Evolutionary conservation across 306 rosid genomes (phyloP).

Genomic region (Macrotyloma uniflorum): DNA sequence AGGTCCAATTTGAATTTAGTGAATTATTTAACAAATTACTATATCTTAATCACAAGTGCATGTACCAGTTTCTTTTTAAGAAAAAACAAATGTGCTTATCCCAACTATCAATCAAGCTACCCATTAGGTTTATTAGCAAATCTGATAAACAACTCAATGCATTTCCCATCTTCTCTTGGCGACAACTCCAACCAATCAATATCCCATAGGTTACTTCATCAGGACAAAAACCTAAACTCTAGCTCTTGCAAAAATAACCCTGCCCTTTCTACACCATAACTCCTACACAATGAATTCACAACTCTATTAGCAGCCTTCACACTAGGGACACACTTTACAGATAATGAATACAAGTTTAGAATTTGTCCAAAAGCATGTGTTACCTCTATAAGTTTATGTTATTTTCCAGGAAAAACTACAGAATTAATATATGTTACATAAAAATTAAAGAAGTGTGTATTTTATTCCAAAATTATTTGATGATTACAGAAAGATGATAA

Average conservation of each 20-base stretch:
- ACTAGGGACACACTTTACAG: conserved; percentile 58
- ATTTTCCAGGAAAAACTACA: neutral
- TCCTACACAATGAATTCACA: conserved; percentile 57
- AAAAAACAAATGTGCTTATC: no score
- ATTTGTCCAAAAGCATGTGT: no score
- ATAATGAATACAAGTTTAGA: no score
- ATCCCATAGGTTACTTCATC: conserved; percentile 83
- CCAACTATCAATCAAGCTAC: no score
- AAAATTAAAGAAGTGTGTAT: neutral
- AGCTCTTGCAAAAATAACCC: conserved; percentile 57
- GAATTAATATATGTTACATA: neutral
- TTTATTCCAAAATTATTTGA: conserved; percentile 13
- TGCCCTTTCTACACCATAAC: conserved; percentile 65
- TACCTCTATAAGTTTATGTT: neutral
- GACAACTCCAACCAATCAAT: conserved; percentile 85
- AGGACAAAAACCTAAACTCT: conserved; percentile 60
- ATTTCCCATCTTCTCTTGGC: conserved; percentile 56
- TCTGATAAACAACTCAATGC: conserved; percentile 64
- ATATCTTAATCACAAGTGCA: no score
- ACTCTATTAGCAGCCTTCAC: conserved; percentile 68
- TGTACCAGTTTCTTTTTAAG: no score
- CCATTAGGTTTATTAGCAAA: no score
- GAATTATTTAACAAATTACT: no score
- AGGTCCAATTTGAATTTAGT: no score
- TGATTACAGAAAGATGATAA: conserved; percentile 6